These are phyloP conservation scores for Leptosphaerulina australis DNA, from an alignment of 2,329 filamentous ascomycete species.

Conservation along the genomic window DNA sequence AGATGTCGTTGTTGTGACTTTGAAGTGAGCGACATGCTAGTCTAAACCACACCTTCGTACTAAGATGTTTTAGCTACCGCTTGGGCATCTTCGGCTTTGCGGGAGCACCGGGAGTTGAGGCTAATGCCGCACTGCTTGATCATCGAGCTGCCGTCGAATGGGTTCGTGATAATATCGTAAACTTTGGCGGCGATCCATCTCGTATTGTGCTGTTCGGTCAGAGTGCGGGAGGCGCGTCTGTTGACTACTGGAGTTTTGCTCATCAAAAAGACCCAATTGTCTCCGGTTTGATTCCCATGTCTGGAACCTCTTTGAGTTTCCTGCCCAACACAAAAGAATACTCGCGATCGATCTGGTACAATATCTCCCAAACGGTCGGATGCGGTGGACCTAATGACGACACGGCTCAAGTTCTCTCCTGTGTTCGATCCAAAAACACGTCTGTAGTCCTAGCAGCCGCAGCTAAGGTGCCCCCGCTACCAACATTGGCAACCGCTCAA, in stretches of 20 bases:
- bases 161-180: constrained; percentile 49
- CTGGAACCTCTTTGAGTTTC: constrained; percentile 52
- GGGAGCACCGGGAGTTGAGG: constrained; percentile 41
- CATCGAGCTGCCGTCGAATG: constrained; percentile 45
- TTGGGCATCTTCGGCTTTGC: constrained; percentile 51
- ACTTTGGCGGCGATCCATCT: constrained; percentile 50
- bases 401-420: constrained; percentile 39
- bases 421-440: constrained; percentile 43
- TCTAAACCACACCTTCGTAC: too few relatives aligned
- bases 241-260: constrained; percentile 59
- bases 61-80: constrained; percentile 36
- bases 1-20: constrained; percentile 41
- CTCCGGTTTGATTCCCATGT: constrained; percentile 55
- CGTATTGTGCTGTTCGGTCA: constrained; percentile 51
- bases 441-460: constrained; percentile 32
- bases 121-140: constrained; percentile 47
- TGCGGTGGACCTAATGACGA: constrained; percentile 39
- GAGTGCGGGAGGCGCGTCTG: constrained; percentile 48
- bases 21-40: constrained; percentile 31
- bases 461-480: constrained; percentile 33
- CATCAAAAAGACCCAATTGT: constrained; percentile 57
- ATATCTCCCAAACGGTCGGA: constrained; percentile 48
- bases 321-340: constrained; percentile 34
- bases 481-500: constrained; percentile 31
- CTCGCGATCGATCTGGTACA: constrained; percentile 39